Base-by-base conservation (phyloP, 306 rosid genomes). In the Dalbergia oliveri region DNA sequence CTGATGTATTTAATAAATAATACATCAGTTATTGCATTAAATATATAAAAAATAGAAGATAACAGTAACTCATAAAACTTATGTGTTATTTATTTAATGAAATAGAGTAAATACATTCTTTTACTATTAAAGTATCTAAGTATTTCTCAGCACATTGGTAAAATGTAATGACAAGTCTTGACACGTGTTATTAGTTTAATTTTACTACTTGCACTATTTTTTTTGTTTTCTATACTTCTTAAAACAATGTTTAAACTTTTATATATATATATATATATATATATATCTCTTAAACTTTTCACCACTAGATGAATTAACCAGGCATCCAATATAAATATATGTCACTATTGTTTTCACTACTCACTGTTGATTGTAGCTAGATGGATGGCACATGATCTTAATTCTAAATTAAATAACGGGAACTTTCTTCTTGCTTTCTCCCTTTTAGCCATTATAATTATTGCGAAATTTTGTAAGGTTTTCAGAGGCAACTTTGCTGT, bases 371-470 rank as follows among this genome's bases (percentile, higher is more conserved):
- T 37, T 37, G 41, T 37, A 37, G 41, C 41, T 37, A 69, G 26
- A 76, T 45, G 57, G 69, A 54, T 47, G 49, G 50, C 76, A 58
- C 65, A 16, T 54, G 31, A 13, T 54, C 23, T 53, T 53, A 53
- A 37, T 37, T 37, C 31, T 26, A 61, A 58, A 18, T 31, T 45
- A 21, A 72, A 56, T 75, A 50, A 51, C 53, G 57, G 10, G 50
- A 34, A 14, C 60, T 71, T 76, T 41, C 19, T 62, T 59, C 45
- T 51, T 76, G 12, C 62, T 80, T 49, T 56, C 54, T 23, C 44
- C 21, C 50, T 66, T 59, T 72, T 57, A 72, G 66, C 65, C 11
- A 41, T 73, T 54, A n/a, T 78, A 79, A 60, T 73, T 79, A 80
- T 76, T 71, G 14, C 45, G 5, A 35, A 47, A 62, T 33, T 59